A percentile compares a stretch with the other conserved stretches of the same genome.
Conservation (phyloP, 345 rosid genomes). For the Populus davidiana region DNA sequence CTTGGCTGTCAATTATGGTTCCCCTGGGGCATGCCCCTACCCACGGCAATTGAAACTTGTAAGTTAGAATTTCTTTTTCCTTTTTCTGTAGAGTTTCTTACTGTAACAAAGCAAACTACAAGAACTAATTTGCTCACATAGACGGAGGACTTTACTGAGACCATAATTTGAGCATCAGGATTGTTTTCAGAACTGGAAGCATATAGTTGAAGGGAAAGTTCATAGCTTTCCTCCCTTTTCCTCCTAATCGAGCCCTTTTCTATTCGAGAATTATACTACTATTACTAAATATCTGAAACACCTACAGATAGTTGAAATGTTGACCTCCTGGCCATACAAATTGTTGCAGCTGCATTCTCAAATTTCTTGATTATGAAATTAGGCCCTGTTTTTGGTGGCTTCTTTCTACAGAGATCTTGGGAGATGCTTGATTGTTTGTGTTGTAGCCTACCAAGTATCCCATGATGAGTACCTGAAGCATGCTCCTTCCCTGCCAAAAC, state of each 20-base stretch:
- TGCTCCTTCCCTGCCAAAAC: too few species aligned
- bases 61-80: constrained; percentile 31
- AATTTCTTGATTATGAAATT: too few species aligned
- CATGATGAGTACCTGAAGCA: neutral
- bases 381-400: too few species aligned
- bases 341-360: too few species aligned
- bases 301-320: neutral
- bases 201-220: neutral
- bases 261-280: neutral
- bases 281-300: neutral
- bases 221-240: neutral
- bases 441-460: neutral
- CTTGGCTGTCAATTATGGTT: constrained; percentile 78
- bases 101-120: too few species aligned
- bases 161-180: too few species aligned
- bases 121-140: too few species aligned
- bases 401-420: too few species aligned
- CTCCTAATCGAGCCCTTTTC: neutral
- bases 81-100: neutral
- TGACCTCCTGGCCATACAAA: neutral
- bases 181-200: neutral
- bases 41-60: constrained; percentile 74
- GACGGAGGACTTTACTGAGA: too few species aligned
- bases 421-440: too few species aligned
- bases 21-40: constrained; percentile 74